phyloP scores from a whole-genome alignment of 306 rosid species.

The Medicago ruthenica region DNA sequence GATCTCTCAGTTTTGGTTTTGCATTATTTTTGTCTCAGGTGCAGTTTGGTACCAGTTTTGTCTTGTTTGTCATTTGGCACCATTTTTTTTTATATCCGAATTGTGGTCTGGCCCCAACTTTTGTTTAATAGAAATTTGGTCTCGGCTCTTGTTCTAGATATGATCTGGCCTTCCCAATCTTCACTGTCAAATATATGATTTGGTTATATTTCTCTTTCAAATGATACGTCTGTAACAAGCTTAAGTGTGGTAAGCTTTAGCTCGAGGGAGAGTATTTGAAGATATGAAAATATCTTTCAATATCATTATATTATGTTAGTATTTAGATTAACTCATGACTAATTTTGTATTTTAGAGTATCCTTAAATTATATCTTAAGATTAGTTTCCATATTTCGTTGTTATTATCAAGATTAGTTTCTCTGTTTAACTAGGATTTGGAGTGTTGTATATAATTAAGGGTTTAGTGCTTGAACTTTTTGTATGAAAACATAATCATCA shows the following conservation, averaged over 20 bases:
- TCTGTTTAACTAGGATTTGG: neutral
- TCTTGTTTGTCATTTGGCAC: neutral
- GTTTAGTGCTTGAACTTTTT: neutral
- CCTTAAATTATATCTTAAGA: neutral
- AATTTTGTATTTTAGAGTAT: neutral
- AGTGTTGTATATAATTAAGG: slow-evolving; percentile 3
- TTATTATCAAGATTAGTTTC: neutral
- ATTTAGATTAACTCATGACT: neutral
- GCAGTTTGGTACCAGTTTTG: neutral
- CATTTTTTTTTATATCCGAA: too few species aligned
- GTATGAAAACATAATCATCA: slow-evolving; percentile 2
- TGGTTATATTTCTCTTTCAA: neutral
- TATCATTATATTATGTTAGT: neutral
- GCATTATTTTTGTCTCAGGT: neutral
- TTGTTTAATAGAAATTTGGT: neutral
- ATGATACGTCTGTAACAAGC: neutral
- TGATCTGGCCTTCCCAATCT: slow-evolving; percentile 8
- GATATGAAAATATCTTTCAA: neutral
- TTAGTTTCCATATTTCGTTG: neutral
- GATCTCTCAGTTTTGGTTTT: neutral
- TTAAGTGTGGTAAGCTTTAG: neutral
- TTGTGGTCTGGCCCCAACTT: neutral
- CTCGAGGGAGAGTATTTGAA: neutral
- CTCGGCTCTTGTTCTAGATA: neutral
- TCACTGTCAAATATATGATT: neutral